Base-by-base conservation (phyloP, 345 rosid genomes). In the Moringa oleifera region DNA sequence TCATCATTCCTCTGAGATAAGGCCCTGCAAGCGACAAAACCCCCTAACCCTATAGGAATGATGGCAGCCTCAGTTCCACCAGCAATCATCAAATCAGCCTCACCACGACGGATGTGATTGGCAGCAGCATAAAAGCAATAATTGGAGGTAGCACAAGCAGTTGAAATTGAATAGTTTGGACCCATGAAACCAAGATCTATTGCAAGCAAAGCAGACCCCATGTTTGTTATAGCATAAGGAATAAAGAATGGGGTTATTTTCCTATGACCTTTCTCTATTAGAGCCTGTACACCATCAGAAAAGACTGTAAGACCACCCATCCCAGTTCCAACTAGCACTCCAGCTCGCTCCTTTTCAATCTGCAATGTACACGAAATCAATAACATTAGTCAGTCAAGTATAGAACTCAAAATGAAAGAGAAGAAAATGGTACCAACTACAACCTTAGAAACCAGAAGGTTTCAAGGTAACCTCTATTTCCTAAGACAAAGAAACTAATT, bases 61-160 rank as follows among this genome's bases (percentile, higher is more conserved):
- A 95, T 81, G 31, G 96, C 96, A 72, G 99, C 99, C 80, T 91
- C 99, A 21, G 96, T 91, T 75, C 99, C 97, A 66, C 99, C 99
- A 64, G 99, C 96, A 79, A 95, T 63, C 91, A 95, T 95, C 85
- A 95, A 62, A 71, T 95, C 98, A 70, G 98, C 99, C 84, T 91
- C 98, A 33, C 96, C 97, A n/a, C 94, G 90, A 25, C 93, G 99
- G 62, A 91, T 95, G 77, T 91, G 96, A 59, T 95, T 91, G 18
- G 99, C 97, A 79, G 99, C 99, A 66, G 96, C 96, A 61, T 87
- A 91, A 71, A 95, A 89, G 82, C 99, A 95, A 71, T 82, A 91
- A 71, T 94, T 95, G 49, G 99, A 95, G 25, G 99, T 91, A 19
- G 97, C 96, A 73, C 97, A 95, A 25, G 99, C 97, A 61, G 97